phyloP scores from a whole-genome alignment of 208 protist species.

The Acanthamoeba divionensis region DNA sequence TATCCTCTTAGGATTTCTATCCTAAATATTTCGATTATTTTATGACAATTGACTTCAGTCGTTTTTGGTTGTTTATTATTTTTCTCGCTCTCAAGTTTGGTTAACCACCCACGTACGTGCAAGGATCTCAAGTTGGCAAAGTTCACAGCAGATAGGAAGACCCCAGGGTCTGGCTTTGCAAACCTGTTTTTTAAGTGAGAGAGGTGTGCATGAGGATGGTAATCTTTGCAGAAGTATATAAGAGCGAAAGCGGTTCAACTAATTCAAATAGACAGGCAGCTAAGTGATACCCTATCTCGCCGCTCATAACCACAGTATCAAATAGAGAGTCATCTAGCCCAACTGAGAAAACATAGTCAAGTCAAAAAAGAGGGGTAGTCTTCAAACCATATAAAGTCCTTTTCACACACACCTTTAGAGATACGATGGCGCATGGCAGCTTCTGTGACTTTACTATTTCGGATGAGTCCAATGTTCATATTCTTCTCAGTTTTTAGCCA shows the following conservation, averaged over 20 bases:
- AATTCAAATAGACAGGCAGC: too few relatives aligned
- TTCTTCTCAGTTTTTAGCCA: background rate
- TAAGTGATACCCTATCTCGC: background rate
- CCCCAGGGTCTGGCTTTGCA: background rate
- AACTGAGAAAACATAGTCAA: background rate
- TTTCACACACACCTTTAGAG: background rate
- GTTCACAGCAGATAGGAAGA: background rate
- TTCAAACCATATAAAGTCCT: too few relatives aligned
- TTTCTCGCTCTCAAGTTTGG: too few relatives aligned
- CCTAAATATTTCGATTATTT: background rate
- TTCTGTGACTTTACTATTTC: background rate
- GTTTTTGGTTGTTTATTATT: too few relatives aligned
- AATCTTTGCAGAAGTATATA: too few relatives aligned
- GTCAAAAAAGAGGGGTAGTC: background rate
- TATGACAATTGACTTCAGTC: background rate
- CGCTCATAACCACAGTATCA: constrained; percentile 10
- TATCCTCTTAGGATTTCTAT: background rate
- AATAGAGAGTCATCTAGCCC: background rate
- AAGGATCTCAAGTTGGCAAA: background rate
- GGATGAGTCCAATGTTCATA: background rate
- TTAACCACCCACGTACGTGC: background rate
- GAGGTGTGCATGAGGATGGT: too few relatives aligned
- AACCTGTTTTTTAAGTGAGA: background rate
- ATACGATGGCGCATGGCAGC: background rate
- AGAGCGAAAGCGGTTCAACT: too few relatives aligned